A percentile compares a stretch with the other conserved stretches of the same genome.
phyloP scores from a whole-genome alignment of 1,284 basidiomycete genomes.

The Malassezia sympodialis region DNA sequence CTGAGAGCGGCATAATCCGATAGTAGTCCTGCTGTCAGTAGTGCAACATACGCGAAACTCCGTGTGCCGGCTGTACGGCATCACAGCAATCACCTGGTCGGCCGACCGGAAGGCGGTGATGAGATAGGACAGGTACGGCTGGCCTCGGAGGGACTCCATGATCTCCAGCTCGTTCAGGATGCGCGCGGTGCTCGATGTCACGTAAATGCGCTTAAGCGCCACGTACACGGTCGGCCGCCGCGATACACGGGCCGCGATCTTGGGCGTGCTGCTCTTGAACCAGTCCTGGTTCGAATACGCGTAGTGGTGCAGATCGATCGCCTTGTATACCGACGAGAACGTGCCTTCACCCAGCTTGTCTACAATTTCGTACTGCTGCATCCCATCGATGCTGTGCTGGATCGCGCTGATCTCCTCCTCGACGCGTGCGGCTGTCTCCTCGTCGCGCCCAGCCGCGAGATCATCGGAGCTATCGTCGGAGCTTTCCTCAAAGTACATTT shows the following conservation, averaged over 20 bases:
- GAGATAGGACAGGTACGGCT: slow-evolving; percentile 55
- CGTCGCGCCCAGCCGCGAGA: slow-evolving; percentile 12
- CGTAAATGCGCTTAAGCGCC: slow-evolving; percentile 92
- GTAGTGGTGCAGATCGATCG: slow-evolving; percentile 68
- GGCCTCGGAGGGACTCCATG: slow-evolving; percentile 60
- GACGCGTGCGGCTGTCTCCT: slow-evolving; percentile 24
- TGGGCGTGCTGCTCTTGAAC: slow-evolving; percentile 42
- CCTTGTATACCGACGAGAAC: slow-evolving; percentile 97
- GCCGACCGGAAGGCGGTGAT: slow-evolving; percentile 84
- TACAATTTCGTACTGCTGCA: slow-evolving; percentile 65
- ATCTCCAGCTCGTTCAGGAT: slow-evolving; percentile 93
- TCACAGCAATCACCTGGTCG: slow-evolving; percentile 87
- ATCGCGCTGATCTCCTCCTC: slow-evolving; percentile 55
- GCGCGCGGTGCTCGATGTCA: slow-evolving; percentile 81
- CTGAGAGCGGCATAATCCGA: slow-evolving; percentile 59
- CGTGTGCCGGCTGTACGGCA: slow-evolving; percentile 84
- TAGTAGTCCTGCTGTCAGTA: slow-evolving; percentile 59
- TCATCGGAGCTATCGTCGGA: slow-evolving; percentile 3
- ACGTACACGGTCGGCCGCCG: slow-evolving; percentile 57
- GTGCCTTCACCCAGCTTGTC: slow-evolving; percentile 89
- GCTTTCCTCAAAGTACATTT: slow-evolving; percentile 8
- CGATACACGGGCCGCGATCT: slow-evolving; percentile 5
- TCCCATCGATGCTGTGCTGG: slow-evolving; percentile 59
- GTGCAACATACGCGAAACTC: slow-evolving; percentile 70
- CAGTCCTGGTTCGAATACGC: slow-evolving; percentile 71